A percentile compares a stretch with the other conserved stretches of the same genome.
phyloP scores from a whole-genome alignment of 73 alveolate genomes.

The Halteria grandinella region DNA sequence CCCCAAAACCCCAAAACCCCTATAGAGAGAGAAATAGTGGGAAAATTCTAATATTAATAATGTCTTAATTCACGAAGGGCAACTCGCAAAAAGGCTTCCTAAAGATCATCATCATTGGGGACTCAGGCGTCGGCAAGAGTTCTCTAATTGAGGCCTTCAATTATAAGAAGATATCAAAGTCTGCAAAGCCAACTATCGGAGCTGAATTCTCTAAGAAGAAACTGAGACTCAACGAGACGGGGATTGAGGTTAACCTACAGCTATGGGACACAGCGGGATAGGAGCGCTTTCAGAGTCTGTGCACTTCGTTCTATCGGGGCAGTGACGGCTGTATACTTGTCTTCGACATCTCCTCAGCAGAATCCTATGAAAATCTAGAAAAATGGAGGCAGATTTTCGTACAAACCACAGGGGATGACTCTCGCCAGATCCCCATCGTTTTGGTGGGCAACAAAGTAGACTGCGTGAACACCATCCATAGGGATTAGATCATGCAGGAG shows the following conservation, averaged over 20 bases:
- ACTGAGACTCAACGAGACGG: conserved; percentile 2
- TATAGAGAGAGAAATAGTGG: no score
- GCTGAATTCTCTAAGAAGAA: conserved; percentile 42
- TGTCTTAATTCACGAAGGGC: no score
- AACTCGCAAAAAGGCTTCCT: conserved; percentile 26
- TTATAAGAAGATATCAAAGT: neutral
- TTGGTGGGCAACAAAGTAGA: conserved; percentile 72
- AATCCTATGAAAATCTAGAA: conserved; percentile 44
- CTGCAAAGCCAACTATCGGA: conserved; percentile 58
- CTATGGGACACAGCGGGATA: conserved; percentile 81
- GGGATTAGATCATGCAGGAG: neutral
- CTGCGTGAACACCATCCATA: neutral
- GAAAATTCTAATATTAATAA: no score
- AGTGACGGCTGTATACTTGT: conserved; percentile 70
- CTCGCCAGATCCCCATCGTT: conserved; percentile 36
- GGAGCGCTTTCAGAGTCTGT: conserved; percentile 63
- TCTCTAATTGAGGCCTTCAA: conserved; percentile 12
- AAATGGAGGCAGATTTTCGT: conserved; percentile 53
- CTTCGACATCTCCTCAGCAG: conserved; percentile 47
- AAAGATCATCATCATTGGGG: conserved; percentile 60
- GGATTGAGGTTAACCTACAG: conserved; percentile 53
- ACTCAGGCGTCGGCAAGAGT: conserved; percentile 61
- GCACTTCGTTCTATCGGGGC: conserved; percentile 73
- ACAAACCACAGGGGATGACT: conserved; percentile 41
- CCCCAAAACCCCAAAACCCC: no score